Conservation (phyloP, 2,329 filamentous ascomycete genomes). For the Monilinia fructicola region DNA sequence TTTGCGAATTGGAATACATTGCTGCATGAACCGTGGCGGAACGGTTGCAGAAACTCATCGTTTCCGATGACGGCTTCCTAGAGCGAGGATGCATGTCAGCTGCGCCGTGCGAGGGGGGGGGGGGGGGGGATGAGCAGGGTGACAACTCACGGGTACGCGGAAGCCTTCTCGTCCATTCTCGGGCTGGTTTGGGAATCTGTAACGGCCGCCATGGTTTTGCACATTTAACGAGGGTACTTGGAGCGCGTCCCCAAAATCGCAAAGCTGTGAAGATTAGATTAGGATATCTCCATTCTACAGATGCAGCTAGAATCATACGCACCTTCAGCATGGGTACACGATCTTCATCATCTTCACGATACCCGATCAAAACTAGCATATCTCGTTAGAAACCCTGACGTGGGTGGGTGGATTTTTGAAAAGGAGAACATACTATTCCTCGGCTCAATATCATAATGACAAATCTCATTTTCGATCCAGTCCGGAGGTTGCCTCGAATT, state of each 20-base stretch:
- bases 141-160: slow-evolving; percentile 1
- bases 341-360: background rate
- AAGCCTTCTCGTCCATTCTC: background rate
- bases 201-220: background rate
- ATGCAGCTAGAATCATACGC: background rate
- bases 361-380: slow-evolving; percentile 14
- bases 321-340: slow-evolving; percentile 14
- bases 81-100: background rate
- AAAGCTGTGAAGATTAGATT: slow-evolving; percentile 14
- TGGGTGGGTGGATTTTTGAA: too few relatives aligned
- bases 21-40: slow-evolving; percentile 14
- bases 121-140: background rate
- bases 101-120: background rate
- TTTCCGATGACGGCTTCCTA: background rate
- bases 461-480: background rate
- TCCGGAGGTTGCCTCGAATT: background rate
- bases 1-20: slow-evolving; percentile 18
- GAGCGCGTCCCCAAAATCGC: slow-evolving; percentile 15
- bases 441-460: slow-evolving; percentile 17
- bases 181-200: background rate
- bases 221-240: background rate
- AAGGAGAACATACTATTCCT: slow-evolving; percentile 7
- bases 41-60: background rate
- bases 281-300: background rate
- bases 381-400: background rate